Base-by-base conservation (phyloP, 768 basidiomycete genomes). In the Tricholoma flavovirens region DNA sequence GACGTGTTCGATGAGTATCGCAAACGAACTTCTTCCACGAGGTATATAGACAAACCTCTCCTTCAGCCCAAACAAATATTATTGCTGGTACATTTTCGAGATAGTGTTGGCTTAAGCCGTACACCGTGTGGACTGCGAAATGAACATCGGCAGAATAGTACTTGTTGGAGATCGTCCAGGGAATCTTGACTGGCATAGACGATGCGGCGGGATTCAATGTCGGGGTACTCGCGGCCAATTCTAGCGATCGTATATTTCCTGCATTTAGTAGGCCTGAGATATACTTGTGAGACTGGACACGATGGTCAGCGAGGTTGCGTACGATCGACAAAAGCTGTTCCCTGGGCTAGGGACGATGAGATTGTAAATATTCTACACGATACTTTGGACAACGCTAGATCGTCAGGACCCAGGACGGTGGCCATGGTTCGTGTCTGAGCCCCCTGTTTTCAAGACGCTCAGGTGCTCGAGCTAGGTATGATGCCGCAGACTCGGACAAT, bases 91-190 rank as follows among this genome's bases (percentile, higher is more conserved):
- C 77, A 46, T 73, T 70, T 35, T 70, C 69, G 15, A 78, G 70
- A 17, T 75, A 67, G 45, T 74, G 66, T 15, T 75, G 69, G 29
- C 67, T 68, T 57, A 81, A 73, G 10, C 76, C 73, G 29, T 73
- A 70, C 53, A 83, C 66, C 15, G 77, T 71, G 54, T 77, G 77
- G 10, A 77, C 72, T 32, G 82, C 71, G 65, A 93, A 91, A 58
- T 84, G 82, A 6, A 93, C 86, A 56, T 79, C 75, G 1, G 90
- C 91, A 12, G 81, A 81, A 71, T 93, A 93, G 70, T 93, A 93
- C 67, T 82, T 86, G 74, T 92, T 92, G 51, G 71, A 70, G 58
- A 92, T 87, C 40, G 81, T 87, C 89, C 88, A 92, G 9, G 86
- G 84, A 30, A 88, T 70, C 32, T 61, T 71, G 35, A 67, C 62